Conservation (phyloP, 2,329 filamentous ascomycete species). For the Purpureocillium takamizusanense region DNA sequence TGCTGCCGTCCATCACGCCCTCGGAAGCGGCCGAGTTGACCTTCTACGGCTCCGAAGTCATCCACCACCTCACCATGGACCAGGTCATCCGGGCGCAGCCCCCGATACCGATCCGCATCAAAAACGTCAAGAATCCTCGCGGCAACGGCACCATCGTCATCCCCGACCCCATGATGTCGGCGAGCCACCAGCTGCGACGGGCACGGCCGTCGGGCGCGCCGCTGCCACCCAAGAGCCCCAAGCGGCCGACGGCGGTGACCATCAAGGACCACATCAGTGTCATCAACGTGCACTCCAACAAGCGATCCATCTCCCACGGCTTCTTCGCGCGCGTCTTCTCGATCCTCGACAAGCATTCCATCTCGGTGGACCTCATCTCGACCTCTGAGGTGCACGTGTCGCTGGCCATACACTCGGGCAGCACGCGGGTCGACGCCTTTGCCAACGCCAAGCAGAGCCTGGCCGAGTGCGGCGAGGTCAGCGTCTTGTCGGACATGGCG, state of each 20-base stretch:
- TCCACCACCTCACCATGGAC: conserved; percentile 98
- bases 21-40: conserved; percentile 94
- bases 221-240: conserved; percentile 44
- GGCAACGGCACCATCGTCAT: conserved; percentile 74
- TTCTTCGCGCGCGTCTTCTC: conserved; percentile 93
- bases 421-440: conserved; percentile 52
- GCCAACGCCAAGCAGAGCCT: conserved; percentile 63
- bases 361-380: conserved; percentile 93
- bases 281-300: conserved; percentile 97
- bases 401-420: conserved; percentile 85
- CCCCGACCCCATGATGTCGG: conserved; percentile 55
- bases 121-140: conserved; percentile 82
- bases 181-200: conserved; percentile 49
- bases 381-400: conserved; percentile 96
- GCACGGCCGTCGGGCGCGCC: conserved; percentile 30
- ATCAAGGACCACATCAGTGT: conserved; percentile 97
- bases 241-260: conserved; percentile 80
- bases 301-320: conserved; percentile 88
- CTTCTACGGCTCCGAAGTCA: conserved; percentile 91
- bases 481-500: conserved; percentile 84
- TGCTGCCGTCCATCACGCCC: conserved; percentile 84
- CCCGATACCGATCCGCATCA: conserved; percentile 79
- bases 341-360: conserved; percentile 74
- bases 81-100: conserved; percentile 76
- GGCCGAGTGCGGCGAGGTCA: conserved; percentile 76